Base-by-base conservation (phyloP, 805 yeast genomes). In the Starmera quercuum region DNA sequence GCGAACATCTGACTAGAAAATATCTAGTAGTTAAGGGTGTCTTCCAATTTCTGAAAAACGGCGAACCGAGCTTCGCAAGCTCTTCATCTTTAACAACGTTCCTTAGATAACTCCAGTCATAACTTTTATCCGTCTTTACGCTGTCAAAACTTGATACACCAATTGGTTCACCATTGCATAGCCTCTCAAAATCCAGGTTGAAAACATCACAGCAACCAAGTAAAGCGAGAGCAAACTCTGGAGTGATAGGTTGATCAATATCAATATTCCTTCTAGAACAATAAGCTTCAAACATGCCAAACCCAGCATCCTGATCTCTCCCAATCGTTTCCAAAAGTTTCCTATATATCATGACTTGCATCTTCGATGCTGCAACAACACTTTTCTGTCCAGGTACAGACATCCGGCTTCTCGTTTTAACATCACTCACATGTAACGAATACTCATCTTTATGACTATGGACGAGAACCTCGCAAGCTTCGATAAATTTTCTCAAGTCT, bases 271-370 rank as follows among this genome's bases (percentile, higher is more conserved):
- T 62, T 25, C 65, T 50, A n/a, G 37, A 36, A 8, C 74, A 68
- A 49, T 76, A 77, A 18, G 61, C 58, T 2, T 68, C 31, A 20
- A 76, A 49, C 42, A 66, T 61, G 2, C 53, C 36, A 47, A 72
- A 75, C 0, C 73, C 59, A 12, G 46, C 39, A 0, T 39, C 29
- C 2, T 51, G 42, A 27, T 51, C 37, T 18, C 36, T 32, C 4
- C 53, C 51, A 22, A 77, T 42, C 2, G 54, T 37, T 15, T 61
- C 68, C 6, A 78, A 42, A 33, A 82, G 64, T 27, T 61, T 53
- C 15, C 73, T 58, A 49, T 83, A 83, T 41, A 75, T 68, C 56
- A 66, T 64, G 4, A 78, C 75, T 56, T 83, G 92, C n/a, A 65
- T 38, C 45, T 68, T 67, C 2, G 83, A 68, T 6, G 70, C 61